phyloP scores from a whole-genome alignment of 148 eudicot species.

The Fagopyrum tataricum region DNA sequence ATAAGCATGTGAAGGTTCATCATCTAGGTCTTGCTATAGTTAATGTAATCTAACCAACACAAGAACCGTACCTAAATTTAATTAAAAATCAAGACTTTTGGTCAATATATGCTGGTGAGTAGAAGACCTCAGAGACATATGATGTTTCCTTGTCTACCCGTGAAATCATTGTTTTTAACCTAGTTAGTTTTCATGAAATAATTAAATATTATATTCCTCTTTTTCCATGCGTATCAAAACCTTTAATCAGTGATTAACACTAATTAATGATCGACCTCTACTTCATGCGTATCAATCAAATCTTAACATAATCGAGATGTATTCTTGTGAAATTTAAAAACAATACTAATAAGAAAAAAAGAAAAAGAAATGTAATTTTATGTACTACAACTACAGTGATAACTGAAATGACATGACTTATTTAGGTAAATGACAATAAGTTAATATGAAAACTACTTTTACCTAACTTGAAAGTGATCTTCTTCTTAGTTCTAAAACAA shows the following conservation, averaged over 20 bases:
- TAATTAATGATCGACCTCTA: not conserved
- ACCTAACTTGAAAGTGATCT: not conserved
- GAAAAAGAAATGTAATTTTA: not conserved
- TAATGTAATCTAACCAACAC: slow-evolving; percentile 7
- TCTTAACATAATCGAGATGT: too few relatives aligned
- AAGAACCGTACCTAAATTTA: not conserved
- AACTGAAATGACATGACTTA: not conserved
- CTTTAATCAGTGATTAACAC: slow-evolving; percentile 1
- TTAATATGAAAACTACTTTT: not conserved
- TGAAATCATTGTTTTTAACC: not conserved
- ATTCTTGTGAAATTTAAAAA: too few relatives aligned
- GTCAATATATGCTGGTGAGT: not conserved
- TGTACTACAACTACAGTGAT: not conserved
- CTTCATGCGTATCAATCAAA: too few relatives aligned
- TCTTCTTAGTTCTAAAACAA: not conserved
- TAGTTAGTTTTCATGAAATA: too few relatives aligned
- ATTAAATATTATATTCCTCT: not conserved
- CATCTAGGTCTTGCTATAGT: not conserved
- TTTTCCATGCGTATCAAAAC: not conserved
- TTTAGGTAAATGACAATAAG: not conserved
- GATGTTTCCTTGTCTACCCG: slow-evolving; percentile 2
- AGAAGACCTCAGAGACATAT: not conserved
- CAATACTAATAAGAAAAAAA: not conserved
- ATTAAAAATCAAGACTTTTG: not conserved
- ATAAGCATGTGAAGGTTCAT: not conserved